A percentile compares a stretch with the other conserved stretches of the same genome.
Evolutionary conservation across 2,329 filamentous ascomycete species (phyloP).

Genomic region (Alternaria rosae): DNA sequence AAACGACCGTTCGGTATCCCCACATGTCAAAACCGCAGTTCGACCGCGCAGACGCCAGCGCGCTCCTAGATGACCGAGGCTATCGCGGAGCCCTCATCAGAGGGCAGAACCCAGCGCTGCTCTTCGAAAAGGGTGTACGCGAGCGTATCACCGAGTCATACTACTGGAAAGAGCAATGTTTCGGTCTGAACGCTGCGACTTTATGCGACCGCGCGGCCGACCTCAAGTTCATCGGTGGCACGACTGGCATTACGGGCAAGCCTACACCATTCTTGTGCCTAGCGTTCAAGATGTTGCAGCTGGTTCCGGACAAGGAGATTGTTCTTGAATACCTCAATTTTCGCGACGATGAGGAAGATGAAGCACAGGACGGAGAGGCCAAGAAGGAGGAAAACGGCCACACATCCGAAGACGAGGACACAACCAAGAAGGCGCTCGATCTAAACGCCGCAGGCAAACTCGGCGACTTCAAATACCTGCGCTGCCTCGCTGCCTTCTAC

Average conservation of each 20-base stretch:
- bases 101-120: constrained; percentile 91
- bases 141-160: constrained; percentile 95
- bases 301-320: constrained; percentile 80
- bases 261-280: constrained; percentile 94
- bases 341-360: constrained; percentile 33
- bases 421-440: constrained; percentile 25
- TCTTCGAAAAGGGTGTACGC: constrained; percentile 93
- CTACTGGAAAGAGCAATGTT: constrained; percentile 99
- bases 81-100: constrained; percentile 78
- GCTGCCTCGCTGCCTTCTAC: constrained; percentile 90
- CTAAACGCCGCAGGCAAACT: constrained; percentile 40
- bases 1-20: not conserved
- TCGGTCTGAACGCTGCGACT: constrained; percentile 83
- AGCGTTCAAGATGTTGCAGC: constrained; percentile 90
- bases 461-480: constrained; percentile 74
- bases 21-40: constrained; percentile 52
- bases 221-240: constrained; percentile 85
- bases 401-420: constrained; percentile 6
- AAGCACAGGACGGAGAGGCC: constrained; percentile 47
- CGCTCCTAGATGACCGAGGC: constrained; percentile 88
- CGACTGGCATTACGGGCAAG: constrained; percentile 82
- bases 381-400: constrained; percentile 17
- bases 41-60: constrained; percentile 79
- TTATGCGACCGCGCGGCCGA: constrained; percentile 89
- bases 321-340: constrained; percentile 80